phyloP scores from a whole-genome alignment of 2,329 filamentous ascomycete genomes.

The Calonectria pauciramosa region DNA sequence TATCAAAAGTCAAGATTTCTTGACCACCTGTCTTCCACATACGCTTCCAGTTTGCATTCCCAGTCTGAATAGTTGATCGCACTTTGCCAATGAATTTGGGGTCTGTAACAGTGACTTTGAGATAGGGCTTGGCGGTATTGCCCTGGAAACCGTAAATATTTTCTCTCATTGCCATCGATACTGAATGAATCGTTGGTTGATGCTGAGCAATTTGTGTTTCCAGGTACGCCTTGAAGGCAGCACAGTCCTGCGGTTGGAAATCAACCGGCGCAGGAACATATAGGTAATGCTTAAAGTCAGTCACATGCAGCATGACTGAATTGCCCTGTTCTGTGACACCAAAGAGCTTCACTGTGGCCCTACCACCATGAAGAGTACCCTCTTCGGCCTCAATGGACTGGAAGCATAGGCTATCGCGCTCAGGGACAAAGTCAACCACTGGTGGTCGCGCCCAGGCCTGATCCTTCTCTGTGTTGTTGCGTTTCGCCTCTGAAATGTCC shows the following conservation, averaged over 20 bases:
- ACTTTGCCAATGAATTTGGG: slow-evolving; percentile 86
- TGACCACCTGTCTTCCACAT: slow-evolving; percentile 82
- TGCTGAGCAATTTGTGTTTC: slow-evolving; percentile 83
- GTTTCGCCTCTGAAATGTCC: slow-evolving; percentile 87
- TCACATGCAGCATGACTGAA: slow-evolving; percentile 95
- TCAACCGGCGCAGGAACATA: slow-evolving; percentile 90
- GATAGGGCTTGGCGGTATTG: slow-evolving; percentile 89
- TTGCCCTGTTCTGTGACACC: slow-evolving; percentile 88
- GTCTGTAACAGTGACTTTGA: slow-evolving; percentile 94
- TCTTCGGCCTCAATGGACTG: slow-evolving; percentile 98
- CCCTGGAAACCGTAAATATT: slow-evolving; percentile 96
- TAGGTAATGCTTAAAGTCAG: slow-evolving; percentile 95
- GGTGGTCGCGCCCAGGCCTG: slow-evolving; percentile 86
- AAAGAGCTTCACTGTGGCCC: slow-evolving; percentile 88
- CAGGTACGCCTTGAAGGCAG: slow-evolving; percentile 82
- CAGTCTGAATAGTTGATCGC: slow-evolving; percentile 80
- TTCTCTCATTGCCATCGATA: slow-evolving; percentile 86
- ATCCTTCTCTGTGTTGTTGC: slow-evolving; percentile 91
- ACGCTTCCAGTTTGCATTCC: slow-evolving; percentile 88
- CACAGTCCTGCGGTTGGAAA: slow-evolving; percentile 84
- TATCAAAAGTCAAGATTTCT: slow-evolving; percentile 93
- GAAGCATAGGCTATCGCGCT: slow-evolving; percentile 82
- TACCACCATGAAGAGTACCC: slow-evolving; percentile 83
- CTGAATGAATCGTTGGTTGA: slow-evolving; percentile 81
- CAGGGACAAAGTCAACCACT: slow-evolving; percentile 65